These are phyloP conservation scores for Citrus trifoliata DNA, from an alignment of 345 rosid species.

Conservation along the genomic window DNA sequence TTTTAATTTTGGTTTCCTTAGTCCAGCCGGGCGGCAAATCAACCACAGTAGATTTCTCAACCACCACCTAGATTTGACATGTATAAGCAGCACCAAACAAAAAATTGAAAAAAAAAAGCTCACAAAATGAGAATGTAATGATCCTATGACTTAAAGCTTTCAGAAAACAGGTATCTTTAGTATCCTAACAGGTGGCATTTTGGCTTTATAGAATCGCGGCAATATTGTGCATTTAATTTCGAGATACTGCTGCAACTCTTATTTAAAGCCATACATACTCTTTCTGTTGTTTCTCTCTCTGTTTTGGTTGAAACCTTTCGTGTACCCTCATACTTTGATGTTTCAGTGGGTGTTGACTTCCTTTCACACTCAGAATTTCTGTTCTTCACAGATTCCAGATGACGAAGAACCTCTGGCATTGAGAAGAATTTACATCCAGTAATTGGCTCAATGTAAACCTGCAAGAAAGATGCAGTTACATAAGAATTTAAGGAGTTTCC, in stretches of 20 bases:
- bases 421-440: constrained; percentile 38
- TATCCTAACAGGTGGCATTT: neutral
- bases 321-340: neutral
- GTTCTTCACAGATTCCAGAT: constrained; percentile 22
- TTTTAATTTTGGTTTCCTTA: constrained; percentile 30
- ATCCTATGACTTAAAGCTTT: neutral
- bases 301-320: neutral
- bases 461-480: constrained; percentile 14
- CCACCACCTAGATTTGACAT: constrained; percentile 26
- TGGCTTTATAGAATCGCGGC: neutral
- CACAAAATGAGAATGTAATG: neutral
- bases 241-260: neutral
- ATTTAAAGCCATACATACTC: neutral
- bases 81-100: neutral
- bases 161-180: neutral
- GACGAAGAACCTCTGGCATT: constrained; percentile 35
- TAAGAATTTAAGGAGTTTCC: neutral
- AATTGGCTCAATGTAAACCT: constrained; percentile 31
- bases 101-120: neutral
- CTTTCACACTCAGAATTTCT: constrained; percentile 5
- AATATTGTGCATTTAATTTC: neutral
- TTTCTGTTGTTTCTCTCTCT: neutral
- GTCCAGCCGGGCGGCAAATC: constrained; percentile 43
- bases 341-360: neutral
- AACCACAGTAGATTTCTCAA: constrained; percentile 17